Percentiles rank a stretch among this genome's conserved stretches.
These are phyloP conservation scores for Penicillium dipodomyicola DNA, from an alignment of 495 filamentous ascomycete genomes.

Conservation along the genomic window DNA sequence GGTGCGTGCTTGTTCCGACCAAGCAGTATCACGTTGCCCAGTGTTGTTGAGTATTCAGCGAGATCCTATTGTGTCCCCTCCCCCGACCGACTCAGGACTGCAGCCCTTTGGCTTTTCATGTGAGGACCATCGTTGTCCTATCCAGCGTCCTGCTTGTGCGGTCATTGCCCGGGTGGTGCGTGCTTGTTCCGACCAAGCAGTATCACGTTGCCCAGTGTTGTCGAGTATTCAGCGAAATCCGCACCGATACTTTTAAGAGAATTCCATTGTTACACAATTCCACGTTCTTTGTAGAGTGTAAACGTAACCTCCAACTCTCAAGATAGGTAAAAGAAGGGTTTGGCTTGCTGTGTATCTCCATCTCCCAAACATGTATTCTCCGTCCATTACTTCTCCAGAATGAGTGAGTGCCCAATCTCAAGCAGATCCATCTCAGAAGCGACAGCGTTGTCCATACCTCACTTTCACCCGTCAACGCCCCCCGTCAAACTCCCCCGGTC, in stretches of 20 bases:
- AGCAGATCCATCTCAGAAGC: neutral
- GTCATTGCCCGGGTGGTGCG: constrained; percentile 1
- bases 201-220: constrained; percentile 1
- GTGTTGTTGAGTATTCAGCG: neutral
- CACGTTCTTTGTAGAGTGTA: neutral
- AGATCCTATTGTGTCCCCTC: too few relatives aligned
- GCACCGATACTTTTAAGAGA: neutral
- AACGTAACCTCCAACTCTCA: neutral
- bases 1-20: constrained; percentile 3
- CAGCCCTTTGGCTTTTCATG: constrained; percentile 1
- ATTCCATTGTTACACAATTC: constrained; percentile 1
- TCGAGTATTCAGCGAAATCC: neutral
- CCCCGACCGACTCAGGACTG: neutral
- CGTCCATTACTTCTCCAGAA: neutral
- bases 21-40: constrained; percentile 3
- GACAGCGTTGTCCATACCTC: neutral
- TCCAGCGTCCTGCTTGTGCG: neutral
- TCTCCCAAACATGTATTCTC: neutral
- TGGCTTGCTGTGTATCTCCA: neutral
- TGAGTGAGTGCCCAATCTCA: neutral
- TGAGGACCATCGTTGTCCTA: neutral
- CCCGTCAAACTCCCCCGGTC: neutral
- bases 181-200: constrained; percentile 3
- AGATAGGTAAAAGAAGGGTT: neutral
- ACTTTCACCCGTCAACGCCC: neutral